A percentile compares a stretch with the other conserved stretches of the same genome.
Evolutionary conservation across 2,329 filamentous ascomycete species (phyloP).

Genomic region (Aurifilum marmelostoma): DNA sequence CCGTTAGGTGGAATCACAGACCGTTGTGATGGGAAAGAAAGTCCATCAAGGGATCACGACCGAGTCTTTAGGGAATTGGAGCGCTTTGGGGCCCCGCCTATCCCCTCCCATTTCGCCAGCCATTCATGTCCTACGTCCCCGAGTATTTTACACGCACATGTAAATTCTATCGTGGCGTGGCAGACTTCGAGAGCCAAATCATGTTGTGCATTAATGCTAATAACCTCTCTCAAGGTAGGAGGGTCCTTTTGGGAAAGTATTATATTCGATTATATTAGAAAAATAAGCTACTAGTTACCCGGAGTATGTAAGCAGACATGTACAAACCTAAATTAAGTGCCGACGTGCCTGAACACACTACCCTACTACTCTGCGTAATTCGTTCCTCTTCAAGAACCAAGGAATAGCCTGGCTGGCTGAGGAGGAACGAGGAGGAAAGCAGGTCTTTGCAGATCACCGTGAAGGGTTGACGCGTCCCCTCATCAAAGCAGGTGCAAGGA

Average conservation of each 20-base stretch:
- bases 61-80: not conserved
- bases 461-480: not conserved
- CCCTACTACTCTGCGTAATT: not conserved
- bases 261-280: not conserved
- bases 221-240: too few relatives aligned
- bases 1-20: conserved; percentile 9
- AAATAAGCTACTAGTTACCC: not conserved
- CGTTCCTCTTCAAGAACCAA: not conserved
- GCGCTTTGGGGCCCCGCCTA: not conserved
- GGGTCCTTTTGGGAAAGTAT: not conserved
- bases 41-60: not conserved
- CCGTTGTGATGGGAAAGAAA: not conserved
- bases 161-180: not conserved
- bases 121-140: not conserved
- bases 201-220: not conserved
- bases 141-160: not conserved
- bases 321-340: not conserved
- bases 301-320: not conserved
- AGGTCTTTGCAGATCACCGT: not conserved
- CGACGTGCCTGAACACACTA: not conserved
- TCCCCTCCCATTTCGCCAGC: not conserved
- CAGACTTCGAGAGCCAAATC: not conserved
- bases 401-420: not conserved
- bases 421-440: not conserved
- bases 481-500: not conserved